A percentile compares a stretch with the other conserved stretches of the same genome.
Conservation (phyloP, 805 yeast species). For the Sugiyamaella marilandica region DNA sequence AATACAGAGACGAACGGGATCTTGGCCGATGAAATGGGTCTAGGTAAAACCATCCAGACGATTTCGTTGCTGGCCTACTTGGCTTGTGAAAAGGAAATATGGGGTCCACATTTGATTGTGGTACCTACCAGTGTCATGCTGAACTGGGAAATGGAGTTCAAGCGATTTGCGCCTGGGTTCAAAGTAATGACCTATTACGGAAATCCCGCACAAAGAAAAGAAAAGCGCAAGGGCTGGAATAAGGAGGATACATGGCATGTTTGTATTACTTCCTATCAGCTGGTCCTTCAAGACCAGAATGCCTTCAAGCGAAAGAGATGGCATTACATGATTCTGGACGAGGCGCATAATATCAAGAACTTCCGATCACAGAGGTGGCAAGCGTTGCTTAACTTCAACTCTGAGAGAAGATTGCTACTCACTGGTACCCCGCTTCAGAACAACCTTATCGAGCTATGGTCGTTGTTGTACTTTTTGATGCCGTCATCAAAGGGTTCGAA, state of each 20-base stretch:
- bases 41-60: constrained; percentile 93
- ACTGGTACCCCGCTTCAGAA: constrained; percentile 98
- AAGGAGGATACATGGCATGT: constrained; percentile 94
- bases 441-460: constrained; percentile 94
- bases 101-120: constrained; percentile 98
- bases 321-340: constrained; percentile 93
- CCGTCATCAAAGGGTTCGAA: constrained; percentile 66
- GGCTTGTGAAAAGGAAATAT: constrained; percentile 87
- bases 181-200: constrained; percentile 95
- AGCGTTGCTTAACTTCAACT: constrained; percentile 87
- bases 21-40: constrained; percentile 98
- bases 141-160: constrained; percentile 99
- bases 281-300: constrained; percentile 96
- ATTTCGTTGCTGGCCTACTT: constrained; percentile 78
- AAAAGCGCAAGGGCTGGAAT: constrained; percentile 96
- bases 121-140: constrained; percentile 97
- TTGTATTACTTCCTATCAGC: constrained; percentile 93
- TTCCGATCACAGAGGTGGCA: constrained; percentile 97
- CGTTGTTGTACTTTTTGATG: constrained; percentile 89
- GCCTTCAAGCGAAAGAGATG: constrained; percentile 88
- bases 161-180: constrained; percentile 96
- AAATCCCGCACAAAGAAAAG: constrained; percentile 92
- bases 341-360: constrained; percentile 96
- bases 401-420: constrained; percentile 76
- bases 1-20: constrained; percentile 93